phyloP scores from a whole-genome alignment of 768 basidiomycete species.

The Phaffia australis region DNA sequence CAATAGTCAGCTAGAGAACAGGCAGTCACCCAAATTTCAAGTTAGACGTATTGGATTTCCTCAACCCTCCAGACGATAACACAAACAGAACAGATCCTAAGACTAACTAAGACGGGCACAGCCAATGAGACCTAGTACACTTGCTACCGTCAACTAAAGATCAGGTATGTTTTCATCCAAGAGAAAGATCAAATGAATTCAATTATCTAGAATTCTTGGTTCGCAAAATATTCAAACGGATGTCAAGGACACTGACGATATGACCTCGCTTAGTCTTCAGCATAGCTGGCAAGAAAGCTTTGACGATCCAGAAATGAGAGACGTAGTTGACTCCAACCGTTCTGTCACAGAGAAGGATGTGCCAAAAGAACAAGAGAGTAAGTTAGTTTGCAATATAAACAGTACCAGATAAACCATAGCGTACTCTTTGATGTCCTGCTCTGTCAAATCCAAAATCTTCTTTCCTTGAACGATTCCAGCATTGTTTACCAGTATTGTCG shows the following conservation, averaged over 20 bases:
- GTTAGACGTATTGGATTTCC: constrained; percentile 9
- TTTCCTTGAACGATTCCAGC: constrained; percentile 91
- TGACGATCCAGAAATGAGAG: constrained; percentile 81
- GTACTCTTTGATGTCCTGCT: constrained; percentile 71
- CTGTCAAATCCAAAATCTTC: constrained; percentile 61
- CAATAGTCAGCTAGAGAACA: constrained; percentile 61
- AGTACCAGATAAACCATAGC: constrained; percentile 25
- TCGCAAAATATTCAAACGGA: neutral
- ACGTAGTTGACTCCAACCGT: constrained; percentile 83
- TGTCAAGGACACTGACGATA: constrained; percentile 49
- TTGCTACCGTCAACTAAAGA: constrained; percentile 63
- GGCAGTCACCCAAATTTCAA: constrained; percentile 3
- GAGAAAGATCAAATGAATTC: no score
- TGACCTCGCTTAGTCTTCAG: constrained; percentile 68
- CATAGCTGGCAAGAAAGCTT: constrained; percentile 85
- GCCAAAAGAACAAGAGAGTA: neutral
- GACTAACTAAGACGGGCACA: constrained; percentile 63
- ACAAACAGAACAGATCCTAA: neutral
- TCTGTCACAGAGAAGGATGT: constrained; percentile 40
- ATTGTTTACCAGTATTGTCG: constrained; percentile 86
- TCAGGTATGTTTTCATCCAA: neutral
- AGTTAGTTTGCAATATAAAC: neutral
- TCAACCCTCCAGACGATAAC: constrained; percentile 18
- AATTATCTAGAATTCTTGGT: neutral
- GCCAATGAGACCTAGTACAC: constrained; percentile 60